Conservation (phyloP, 208 protist genomes). For the Leishmania arabica region DNA sequence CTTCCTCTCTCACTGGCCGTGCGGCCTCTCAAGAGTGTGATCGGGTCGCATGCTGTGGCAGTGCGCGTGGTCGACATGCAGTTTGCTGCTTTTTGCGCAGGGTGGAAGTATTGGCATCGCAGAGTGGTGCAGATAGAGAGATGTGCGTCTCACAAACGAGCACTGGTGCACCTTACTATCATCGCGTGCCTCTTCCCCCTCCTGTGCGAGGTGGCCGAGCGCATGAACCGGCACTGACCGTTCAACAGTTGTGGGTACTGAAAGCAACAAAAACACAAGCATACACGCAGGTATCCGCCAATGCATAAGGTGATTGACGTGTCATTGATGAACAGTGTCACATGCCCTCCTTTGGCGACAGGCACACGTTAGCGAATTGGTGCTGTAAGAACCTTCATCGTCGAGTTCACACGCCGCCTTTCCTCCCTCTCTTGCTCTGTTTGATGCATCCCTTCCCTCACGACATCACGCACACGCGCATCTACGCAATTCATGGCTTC, state of each 20-base stretch:
- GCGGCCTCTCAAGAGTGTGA: background rate
- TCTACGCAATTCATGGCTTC: background rate
- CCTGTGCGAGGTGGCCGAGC: background rate
- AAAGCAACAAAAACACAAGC: background rate
- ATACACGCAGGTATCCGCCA: background rate
- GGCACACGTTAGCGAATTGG: no score
- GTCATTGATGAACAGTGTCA: background rate
- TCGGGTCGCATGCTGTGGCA: background rate
- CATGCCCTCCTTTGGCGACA: background rate
- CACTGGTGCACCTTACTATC: background rate
- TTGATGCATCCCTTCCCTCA: no score
- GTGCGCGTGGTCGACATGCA: background rate
- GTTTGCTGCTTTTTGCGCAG: background rate
- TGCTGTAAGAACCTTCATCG: background rate
- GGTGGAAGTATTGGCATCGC: background rate
- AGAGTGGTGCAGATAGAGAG: background rate
- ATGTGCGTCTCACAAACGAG: background rate
- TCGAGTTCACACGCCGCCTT: background rate
- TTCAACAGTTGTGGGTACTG: background rate
- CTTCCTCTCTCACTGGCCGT: background rate
- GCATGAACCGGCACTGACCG: background rate
- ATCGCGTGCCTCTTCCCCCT: background rate
- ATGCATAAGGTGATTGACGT: background rate
- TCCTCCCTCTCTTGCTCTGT: background rate
- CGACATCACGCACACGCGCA: no score